Percentiles rank a stretch among this genome's conserved stretches.
These are phyloP conservation scores for Podaxis sp. DNA, from an alignment of 768 basidiomycete species.

Conservation along the genomic window DNA sequence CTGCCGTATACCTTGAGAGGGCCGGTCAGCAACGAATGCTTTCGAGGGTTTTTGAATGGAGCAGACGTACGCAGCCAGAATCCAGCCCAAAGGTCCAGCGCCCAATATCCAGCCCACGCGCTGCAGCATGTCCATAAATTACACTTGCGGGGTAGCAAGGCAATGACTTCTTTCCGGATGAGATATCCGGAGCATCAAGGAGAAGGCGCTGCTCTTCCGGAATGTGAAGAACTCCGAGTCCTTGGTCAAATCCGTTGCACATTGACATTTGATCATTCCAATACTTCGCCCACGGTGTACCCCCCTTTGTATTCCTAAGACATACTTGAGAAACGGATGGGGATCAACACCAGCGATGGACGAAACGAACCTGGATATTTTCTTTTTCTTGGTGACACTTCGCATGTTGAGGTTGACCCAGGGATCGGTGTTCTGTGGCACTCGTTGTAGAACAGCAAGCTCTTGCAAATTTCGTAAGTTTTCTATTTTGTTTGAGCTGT, in stretches of 20 bases:
- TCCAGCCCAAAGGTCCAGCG: slow-evolving; percentile 87
- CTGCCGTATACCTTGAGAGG: slow-evolving; percentile 52
- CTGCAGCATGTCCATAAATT: slow-evolving; percentile 87
- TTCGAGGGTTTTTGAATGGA: background rate
- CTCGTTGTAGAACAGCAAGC: slow-evolving; percentile 55
- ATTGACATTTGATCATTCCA: slow-evolving; percentile 69
- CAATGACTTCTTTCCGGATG: slow-evolving; percentile 29
- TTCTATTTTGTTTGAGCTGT: slow-evolving; percentile 15
- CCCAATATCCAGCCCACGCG: slow-evolving; percentile 76
- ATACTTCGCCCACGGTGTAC: slow-evolving; percentile 71
- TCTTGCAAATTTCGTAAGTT: slow-evolving; percentile 64
- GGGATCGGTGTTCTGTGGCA: slow-evolving; percentile 77
- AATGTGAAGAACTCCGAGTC: slow-evolving; percentile 5
- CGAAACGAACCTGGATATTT: slow-evolving; percentile 42
- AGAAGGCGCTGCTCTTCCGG: slow-evolving; percentile 1
- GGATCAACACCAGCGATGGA: background rate
- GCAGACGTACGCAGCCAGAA: slow-evolving; percentile 71
- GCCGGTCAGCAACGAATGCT: background rate
- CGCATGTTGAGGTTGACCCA: slow-evolving; percentile 80
- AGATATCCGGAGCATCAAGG: background rate
- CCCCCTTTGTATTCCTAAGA: slow-evolving; percentile 33
- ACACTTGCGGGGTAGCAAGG: slow-evolving; percentile 75
- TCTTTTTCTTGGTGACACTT: slow-evolving; percentile 40
- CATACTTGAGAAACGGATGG: slow-evolving; percentile 16
- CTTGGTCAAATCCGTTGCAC: slow-evolving; percentile 51